Conservation (phyloP, 2,329 filamentous ascomycete genomes). For the Furcasterigmium sp. region DNA sequence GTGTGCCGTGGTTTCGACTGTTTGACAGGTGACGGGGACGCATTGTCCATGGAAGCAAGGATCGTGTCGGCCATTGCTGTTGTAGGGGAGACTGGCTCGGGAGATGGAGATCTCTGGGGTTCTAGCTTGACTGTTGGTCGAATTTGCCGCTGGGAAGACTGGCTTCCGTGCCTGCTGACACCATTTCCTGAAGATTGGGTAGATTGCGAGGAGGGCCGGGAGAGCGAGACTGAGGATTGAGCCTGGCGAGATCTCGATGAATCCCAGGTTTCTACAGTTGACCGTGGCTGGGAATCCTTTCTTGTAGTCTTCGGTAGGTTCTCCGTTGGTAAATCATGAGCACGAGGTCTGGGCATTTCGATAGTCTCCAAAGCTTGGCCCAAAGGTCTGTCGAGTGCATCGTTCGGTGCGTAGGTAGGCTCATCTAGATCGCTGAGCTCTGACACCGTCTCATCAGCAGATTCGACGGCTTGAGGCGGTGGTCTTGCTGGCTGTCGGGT, state of each 20-base stretch:
- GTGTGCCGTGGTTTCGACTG: conserved; percentile 42
- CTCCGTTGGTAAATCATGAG: too few species aligned
- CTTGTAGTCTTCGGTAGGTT: too few species aligned
- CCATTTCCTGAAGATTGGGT: background rate
- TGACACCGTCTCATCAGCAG: conserved; percentile 31
- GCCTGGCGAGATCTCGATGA: too few species aligned
- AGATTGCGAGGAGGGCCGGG: too few species aligned
- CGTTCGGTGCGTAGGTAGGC: background rate
- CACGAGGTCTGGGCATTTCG: too few species aligned
- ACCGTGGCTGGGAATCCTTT: too few species aligned
- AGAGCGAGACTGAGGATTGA: too few species aligned
- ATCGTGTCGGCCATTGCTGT: conserved; percentile 52
- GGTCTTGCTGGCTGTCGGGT: conserved; percentile 7
- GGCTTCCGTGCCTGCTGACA: conserved; percentile 1
- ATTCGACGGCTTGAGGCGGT: conserved; percentile 5
- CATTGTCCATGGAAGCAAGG: conserved; percentile 46
- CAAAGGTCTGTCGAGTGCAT: too few species aligned
- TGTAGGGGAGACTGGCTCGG: conserved; percentile 30
- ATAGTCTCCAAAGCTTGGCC: too few species aligned
- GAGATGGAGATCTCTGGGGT: conserved; percentile 5
- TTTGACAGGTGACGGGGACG: conserved; percentile 54
- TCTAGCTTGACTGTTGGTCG: conserved; percentile 3
- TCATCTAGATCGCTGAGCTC: conserved; percentile 52
- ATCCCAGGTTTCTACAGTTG: too few species aligned
- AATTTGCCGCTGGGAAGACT: conserved; percentile 6